Evolutionary conservation across 208 protist genomes (phyloP).

Genomic region (Acanthamoeba healyi): DNA sequence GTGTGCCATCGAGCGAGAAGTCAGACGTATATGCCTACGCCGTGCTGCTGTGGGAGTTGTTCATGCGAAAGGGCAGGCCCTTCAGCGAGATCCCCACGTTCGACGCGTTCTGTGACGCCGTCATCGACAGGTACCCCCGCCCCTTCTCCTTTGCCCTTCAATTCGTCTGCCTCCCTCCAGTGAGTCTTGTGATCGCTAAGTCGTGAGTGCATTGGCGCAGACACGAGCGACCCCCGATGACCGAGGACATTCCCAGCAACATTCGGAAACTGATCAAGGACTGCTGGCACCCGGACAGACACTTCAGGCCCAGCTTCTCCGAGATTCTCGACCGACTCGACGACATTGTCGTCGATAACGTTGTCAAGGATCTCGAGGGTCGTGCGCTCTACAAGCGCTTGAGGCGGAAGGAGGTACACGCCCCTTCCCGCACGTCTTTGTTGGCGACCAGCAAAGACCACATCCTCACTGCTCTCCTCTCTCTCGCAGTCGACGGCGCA

Average conservation of each 20-base stretch:
- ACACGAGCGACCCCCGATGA: slow-evolving; percentile 21
- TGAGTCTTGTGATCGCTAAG: too few species aligned
- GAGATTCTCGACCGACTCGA: background rate
- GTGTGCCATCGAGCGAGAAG: slow-evolving; percentile 35
- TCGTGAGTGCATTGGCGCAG: background rate
- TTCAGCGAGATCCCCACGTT: slow-evolving; percentile 50
- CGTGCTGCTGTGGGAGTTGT: slow-evolving; percentile 42
- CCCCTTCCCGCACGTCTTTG: background rate
- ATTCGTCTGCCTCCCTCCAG: too few species aligned
- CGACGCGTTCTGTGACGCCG: slow-evolving; percentile 31
- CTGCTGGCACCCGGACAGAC: slow-evolving; percentile 60
- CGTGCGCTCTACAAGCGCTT: background rate
- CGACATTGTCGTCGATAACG: background rate
- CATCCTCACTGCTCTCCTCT: too few species aligned
- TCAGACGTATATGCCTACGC: slow-evolving; percentile 56
- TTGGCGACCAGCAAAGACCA: too few species aligned
- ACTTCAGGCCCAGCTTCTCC: slow-evolving; percentile 20
- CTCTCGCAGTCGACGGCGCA: background rate
- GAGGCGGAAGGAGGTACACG: background rate
- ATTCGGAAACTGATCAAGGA: slow-evolving; percentile 33
- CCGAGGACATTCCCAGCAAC: slow-evolving; percentile 19
- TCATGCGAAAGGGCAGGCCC: slow-evolving; percentile 54
- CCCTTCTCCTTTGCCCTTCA: background rate
- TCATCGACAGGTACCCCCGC: slow-evolving; percentile 19
- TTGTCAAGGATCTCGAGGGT: background rate